These are phyloP conservation scores for Zymoseptoria passerinii DNA, from an alignment of 2,329 filamentous ascomycete species.

Conservation along the genomic window DNA sequence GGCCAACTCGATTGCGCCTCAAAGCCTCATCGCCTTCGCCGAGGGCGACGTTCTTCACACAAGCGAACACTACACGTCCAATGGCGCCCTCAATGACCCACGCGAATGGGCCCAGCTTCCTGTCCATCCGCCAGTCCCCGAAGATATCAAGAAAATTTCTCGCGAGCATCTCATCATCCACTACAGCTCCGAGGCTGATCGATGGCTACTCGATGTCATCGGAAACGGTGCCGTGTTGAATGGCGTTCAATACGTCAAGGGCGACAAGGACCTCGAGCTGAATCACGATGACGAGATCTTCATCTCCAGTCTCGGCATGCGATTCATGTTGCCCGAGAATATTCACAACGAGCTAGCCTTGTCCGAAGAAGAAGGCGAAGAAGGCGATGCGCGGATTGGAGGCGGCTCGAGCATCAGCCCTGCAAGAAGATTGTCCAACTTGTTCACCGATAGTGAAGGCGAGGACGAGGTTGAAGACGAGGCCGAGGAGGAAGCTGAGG, in stretches of 20 bases:
- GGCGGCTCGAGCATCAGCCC: slow-evolving; percentile 12
- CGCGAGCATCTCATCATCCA: slow-evolving; percentile 64
- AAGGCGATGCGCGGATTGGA: slow-evolving; percentile 31
- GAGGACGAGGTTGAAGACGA: slow-evolving; percentile 43
- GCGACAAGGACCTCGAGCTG: slow-evolving; percentile 47
- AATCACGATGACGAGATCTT: slow-evolving; percentile 59
- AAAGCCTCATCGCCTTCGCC: slow-evolving; percentile 13
- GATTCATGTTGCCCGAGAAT: slow-evolving; percentile 61
- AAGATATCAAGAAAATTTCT: slow-evolving; percentile 64
- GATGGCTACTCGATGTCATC: slow-evolving; percentile 58
- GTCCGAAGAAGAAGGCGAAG: slow-evolving; percentile 43
- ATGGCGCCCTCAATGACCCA: slow-evolving; percentile 32
- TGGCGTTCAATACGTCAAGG: slow-evolving; percentile 40
- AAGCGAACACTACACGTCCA: slow-evolving; percentile 27
- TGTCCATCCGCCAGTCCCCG: slow-evolving; percentile 61
- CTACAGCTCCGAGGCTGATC: slow-evolving; percentile 54
- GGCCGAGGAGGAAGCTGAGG: slow-evolving; percentile 5
- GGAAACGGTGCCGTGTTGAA: slow-evolving; percentile 65
- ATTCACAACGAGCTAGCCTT: background rate
- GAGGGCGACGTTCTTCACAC: slow-evolving; percentile 12
- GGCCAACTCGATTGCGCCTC: slow-evolving; percentile 38
- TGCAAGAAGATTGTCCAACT: slow-evolving; percentile 32
- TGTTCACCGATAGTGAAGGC: slow-evolving; percentile 39
- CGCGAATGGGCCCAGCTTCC: slow-evolving; percentile 38
- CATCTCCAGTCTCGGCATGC: slow-evolving; percentile 62